These are phyloP conservation scores for Gliomastix tumulicola DNA, from an alignment of 2,329 filamentous ascomycete genomes.

Conservation along the genomic window DNA sequence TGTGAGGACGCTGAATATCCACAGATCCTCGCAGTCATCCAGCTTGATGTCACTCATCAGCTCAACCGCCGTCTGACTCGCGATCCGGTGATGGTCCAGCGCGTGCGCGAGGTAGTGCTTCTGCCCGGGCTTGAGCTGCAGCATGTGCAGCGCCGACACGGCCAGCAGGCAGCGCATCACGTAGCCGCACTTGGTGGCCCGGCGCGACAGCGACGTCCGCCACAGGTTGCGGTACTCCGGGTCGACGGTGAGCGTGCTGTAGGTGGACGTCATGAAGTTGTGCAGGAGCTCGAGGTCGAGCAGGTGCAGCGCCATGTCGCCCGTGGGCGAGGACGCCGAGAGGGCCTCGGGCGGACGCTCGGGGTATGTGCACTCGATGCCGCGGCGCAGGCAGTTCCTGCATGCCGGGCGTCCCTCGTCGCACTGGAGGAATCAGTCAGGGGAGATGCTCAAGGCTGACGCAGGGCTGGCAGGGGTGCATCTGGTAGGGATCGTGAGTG, in stretches of 20 bases:
- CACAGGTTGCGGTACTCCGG: constrained; percentile 34
- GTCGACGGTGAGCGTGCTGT: constrained; percentile 35
- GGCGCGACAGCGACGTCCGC: constrained; percentile 36
- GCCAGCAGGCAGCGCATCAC: constrained; percentile 42
- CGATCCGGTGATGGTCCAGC: constrained; percentile 18
- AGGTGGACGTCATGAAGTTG: constrained; percentile 42
- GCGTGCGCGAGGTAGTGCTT: constrained; percentile 22
- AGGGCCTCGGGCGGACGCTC: too few relatives aligned
- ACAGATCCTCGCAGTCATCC: constrained; percentile 14
- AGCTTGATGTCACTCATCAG: constrained; percentile 6
- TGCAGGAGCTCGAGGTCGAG: constrained; percentile 45
- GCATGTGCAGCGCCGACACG: constrained; percentile 40
- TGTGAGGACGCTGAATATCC: constrained; percentile 22
- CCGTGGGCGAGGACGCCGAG: too few relatives aligned
- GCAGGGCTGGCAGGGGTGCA: too few relatives aligned
- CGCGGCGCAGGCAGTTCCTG: constrained; percentile 31
- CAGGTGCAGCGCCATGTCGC: too few relatives aligned
- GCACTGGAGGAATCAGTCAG: too few relatives aligned
- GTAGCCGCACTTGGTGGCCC: constrained; percentile 37
- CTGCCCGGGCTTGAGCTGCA: constrained; percentile 26
- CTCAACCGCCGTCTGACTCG: constrained; percentile 15
- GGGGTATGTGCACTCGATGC: too few relatives aligned
- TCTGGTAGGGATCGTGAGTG: too few relatives aligned
- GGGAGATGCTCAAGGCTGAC: too few relatives aligned
- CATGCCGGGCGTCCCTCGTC: constrained; percentile 30